Percentiles rank a stretch among this genome's conserved stretches.
These are phyloP conservation scores for Rhizomucor pusillus DNA, from an alignment of 371 early-diverging fungal genomes.

Conservation along the genomic window DNA sequence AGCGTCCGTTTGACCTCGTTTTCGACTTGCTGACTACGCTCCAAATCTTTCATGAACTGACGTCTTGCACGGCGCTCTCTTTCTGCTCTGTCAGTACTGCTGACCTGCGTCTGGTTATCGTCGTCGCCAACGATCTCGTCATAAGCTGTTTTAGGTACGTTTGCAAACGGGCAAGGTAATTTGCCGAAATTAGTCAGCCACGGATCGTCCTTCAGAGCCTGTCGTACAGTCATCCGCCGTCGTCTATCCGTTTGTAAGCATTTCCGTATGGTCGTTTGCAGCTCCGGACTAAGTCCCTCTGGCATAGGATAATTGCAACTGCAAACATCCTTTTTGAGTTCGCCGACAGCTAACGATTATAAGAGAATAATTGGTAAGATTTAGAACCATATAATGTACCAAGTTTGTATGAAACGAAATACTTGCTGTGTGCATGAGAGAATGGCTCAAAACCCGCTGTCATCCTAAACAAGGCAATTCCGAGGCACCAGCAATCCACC, in stretches of 20 bases:
- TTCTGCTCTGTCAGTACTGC: constrained; percentile 19
- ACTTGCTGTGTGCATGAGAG: constrained; percentile 54
- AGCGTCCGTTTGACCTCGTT: constrained; percentile 27
- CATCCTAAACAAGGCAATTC: constrained; percentile 88
- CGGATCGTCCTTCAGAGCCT: constrained; percentile 48
- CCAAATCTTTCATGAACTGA: constrained; percentile 34
- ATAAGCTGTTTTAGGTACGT: constrained; percentile 17
- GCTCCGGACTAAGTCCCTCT: constrained; percentile 28
- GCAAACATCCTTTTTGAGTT: constrained; percentile 65
- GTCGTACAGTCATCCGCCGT: constrained; percentile 42
- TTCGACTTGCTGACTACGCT: constrained; percentile 23
- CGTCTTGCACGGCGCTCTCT: constrained; percentile 26
- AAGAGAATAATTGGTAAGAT: not conserved
- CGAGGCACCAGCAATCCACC: constrained; percentile 77
- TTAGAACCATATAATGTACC: no score
- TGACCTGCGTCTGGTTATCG: constrained; percentile 14
- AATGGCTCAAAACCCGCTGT: constrained; percentile 91
- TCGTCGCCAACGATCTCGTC: constrained; percentile 18
- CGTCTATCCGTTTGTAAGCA: constrained; percentile 46
- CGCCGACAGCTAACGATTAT: constrained; percentile 48
- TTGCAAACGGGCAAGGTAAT: constrained; percentile 25
- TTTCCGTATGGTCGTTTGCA: constrained; percentile 50
- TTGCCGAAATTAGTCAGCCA: constrained; percentile 45
- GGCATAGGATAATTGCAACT: constrained; percentile 58
- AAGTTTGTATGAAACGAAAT: not conserved